phyloP scores from a whole-genome alignment of 78 protist genomes.

The Dictyostelium firmibasis region DNA sequence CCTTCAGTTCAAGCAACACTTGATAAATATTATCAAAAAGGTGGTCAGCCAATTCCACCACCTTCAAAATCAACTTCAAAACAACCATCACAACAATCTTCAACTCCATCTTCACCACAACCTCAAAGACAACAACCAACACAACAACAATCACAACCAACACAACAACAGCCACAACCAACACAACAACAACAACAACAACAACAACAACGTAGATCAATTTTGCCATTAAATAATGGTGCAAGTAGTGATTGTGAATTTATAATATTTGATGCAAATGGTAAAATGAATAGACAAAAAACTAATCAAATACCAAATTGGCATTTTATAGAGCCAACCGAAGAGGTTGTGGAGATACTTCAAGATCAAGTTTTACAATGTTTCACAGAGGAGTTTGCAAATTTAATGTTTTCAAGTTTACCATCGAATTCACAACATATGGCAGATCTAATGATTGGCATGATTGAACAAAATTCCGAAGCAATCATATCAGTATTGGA shows the following conservation, averaged over 20 bases:
- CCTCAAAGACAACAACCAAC: background rate
- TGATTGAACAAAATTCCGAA: constrained; percentile 16
- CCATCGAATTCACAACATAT: constrained; percentile 43
- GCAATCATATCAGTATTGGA: constrained; percentile 19
- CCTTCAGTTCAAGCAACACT: background rate
- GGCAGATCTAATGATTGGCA: background rate
- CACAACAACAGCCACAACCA: background rate
- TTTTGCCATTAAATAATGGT: background rate
- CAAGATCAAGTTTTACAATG: constrained; percentile 44
- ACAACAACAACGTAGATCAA: background rate
- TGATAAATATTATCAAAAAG: constrained; percentile 28
- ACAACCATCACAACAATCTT: background rate
- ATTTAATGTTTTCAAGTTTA: constrained; percentile 57
- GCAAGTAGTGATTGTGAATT: background rate
- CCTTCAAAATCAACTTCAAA: background rate
- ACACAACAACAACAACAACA: background rate
- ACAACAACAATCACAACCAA: background rate
- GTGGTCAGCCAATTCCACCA: constrained; percentile 6
- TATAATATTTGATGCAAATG: constrained; percentile 16
- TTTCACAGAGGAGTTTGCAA: constrained; percentile 72
- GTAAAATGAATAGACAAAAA: constrained; percentile 36
- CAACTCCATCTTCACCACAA: constrained; percentile 16
- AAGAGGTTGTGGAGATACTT: constrained; percentile 17
- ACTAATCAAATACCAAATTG: background rate
- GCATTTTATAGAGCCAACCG: constrained; percentile 7